Evolutionary conservation across 2,329 filamentous ascomycete genomes (phyloP).

Genomic region (Verticillium isaacii): DNA sequence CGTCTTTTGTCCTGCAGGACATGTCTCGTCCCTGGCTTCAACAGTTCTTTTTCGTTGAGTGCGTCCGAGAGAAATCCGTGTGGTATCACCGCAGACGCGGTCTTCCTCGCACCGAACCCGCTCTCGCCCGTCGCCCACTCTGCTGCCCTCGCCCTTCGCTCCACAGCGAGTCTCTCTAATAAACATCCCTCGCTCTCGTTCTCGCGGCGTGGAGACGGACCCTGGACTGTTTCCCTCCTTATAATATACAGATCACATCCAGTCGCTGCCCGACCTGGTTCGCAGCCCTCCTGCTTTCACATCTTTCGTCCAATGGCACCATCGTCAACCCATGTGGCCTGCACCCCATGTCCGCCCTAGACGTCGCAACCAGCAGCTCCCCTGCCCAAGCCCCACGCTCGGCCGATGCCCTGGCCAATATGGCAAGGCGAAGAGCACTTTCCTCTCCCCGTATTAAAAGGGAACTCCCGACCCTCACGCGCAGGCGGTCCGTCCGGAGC

Average conservation of each 20-base stretch:
- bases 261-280: neutral
- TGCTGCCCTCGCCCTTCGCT: neutral
- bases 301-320: conserved; percentile 11
- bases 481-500: conserved; percentile 29
- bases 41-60: neutral
- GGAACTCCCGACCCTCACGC: conserved; percentile 14
- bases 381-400: conserved; percentile 10
- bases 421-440: conserved; percentile 10
- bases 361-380: conserved; percentile 12
- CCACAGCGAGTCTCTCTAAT: neutral
- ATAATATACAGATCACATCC: conserved; percentile 4
- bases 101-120: neutral
- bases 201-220: neutral
- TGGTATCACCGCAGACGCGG: conserved; percentile 2
- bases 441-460: conserved; percentile 13
- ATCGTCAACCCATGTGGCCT: conserved; percentile 11
- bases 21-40: neutral
- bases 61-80: neutral
- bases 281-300: conserved; percentile 1
- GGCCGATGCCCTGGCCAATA: conserved; percentile 10
- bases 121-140: neutral
- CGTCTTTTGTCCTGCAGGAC: neutral
- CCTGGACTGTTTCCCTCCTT: neutral
- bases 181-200: neutral
- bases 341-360: conserved; percentile 15